Percentiles rank a stretch among this genome's conserved stretches.
phyloP scores from a whole-genome alignment of 164 flowering plant species.

The Litsea cubeba region DNA sequence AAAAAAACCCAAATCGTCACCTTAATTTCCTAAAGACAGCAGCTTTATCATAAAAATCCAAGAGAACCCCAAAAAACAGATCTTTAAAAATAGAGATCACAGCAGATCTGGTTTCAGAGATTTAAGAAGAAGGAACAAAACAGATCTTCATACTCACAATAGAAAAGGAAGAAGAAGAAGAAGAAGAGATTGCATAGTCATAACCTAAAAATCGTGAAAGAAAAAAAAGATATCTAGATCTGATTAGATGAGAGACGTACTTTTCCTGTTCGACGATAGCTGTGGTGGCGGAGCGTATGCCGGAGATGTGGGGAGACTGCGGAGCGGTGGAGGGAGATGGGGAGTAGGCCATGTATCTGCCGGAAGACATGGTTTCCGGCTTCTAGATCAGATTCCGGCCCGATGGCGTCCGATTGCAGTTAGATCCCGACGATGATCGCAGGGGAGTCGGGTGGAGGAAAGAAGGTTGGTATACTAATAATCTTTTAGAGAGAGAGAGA shows the following conservation, averaged over 20 bases:
- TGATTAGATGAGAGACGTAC: slow-evolving; percentile 27
- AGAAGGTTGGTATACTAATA: neutral
- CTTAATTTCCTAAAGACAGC: neutral
- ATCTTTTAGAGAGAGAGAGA: neutral
- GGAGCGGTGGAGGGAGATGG: slow-evolving; percentile 85
- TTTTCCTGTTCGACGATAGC: slow-evolving; percentile 79
- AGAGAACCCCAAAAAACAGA: neutral
- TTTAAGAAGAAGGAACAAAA: neutral
- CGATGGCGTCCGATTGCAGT: slow-evolving; percentile 16
- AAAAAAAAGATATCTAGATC: neutral
- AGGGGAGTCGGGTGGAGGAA: slow-evolving; percentile 29
- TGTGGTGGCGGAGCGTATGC: slow-evolving; percentile 57
- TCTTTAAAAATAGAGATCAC: neutral
- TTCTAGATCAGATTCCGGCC: slow-evolving; percentile 21
- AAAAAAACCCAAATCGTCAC: too few relatives aligned
- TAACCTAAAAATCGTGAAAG: neutral
- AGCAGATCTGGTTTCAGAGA: neutral
- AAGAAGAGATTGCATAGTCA: neutral
- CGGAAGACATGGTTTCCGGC: slow-evolving; percentile 54
- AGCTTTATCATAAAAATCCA: neutral
- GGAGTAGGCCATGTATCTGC: slow-evolving; percentile 89
- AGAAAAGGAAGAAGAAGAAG: neutral
- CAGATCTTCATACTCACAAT: neutral
- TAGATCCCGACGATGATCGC: neutral
- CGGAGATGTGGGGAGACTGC: slow-evolving; percentile 76